Evolutionary conservation across 1,284 basidiomycete species (phyloP).

Genomic region (Earliella scabrosa): DNA sequence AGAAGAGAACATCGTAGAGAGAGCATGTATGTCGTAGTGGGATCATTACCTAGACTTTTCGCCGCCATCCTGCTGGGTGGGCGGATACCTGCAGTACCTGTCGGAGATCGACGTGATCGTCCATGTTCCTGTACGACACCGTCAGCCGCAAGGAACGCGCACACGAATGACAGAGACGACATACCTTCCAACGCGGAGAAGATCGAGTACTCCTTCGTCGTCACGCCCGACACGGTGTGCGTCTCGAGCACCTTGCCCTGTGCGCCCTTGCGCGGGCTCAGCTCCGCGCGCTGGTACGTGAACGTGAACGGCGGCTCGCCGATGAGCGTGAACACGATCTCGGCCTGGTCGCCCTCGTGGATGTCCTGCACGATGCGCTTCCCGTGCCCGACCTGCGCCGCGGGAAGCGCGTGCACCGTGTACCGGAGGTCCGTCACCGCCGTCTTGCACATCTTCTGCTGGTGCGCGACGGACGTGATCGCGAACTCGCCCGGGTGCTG

Average conservation of each 20-base stretch:
- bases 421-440: slow-evolving; percentile 79
- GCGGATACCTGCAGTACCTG: slow-evolving; percentile 39
- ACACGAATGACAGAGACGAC: slow-evolving; percentile 28
- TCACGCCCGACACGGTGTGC: slow-evolving; percentile 84
- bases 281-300: slow-evolving; percentile 85
- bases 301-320: slow-evolving; percentile 97
- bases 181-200: slow-evolving; percentile 87
- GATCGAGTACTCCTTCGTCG: slow-evolving; percentile 81
- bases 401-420: slow-evolving; percentile 83
- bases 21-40: neutral
- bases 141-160: slow-evolving; percentile 22
- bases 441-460: slow-evolving; percentile 88
- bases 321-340: slow-evolving; percentile 87
- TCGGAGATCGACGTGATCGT: slow-evolving; percentile 69
- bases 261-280: slow-evolving; percentile 62
- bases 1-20: neutral
- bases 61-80: slow-evolving; percentile 31
- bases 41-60: slow-evolving; percentile 24
- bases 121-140: slow-evolving; percentile 92
- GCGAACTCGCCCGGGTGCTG: slow-evolving; percentile 83
- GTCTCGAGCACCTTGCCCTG: slow-evolving; percentile 84
- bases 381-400: slow-evolving; percentile 87
- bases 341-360: slow-evolving; percentile 92
- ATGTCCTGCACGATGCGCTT: slow-evolving; percentile 83
- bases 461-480: slow-evolving; percentile 88